Conservation (phyloP, 176 grass and related monocot species). For the Triticum timopheevii region DNA sequence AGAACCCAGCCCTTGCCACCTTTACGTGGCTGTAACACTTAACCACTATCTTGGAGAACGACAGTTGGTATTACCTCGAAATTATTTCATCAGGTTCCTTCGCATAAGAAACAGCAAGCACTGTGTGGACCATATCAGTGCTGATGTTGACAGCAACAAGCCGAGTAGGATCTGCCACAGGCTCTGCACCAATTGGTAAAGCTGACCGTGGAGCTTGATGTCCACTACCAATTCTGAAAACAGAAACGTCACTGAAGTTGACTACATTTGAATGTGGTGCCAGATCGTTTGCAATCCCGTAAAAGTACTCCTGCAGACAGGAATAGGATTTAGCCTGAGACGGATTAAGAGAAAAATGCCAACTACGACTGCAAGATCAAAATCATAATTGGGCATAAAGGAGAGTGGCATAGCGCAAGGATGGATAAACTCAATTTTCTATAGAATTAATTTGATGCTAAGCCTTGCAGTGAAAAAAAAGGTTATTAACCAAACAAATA, state of each 20-base stretch:
- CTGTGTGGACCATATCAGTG: conserved; percentile 85
- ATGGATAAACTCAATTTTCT: no score
- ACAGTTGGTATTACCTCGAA: conserved; percentile 60
- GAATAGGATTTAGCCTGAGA: background rate
- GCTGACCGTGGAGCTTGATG: conserved; percentile 93
- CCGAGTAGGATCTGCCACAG: conserved; percentile 80
- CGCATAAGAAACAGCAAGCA: conserved; percentile 86
- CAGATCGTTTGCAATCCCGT: conserved; percentile 86
- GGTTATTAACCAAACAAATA: background rate
- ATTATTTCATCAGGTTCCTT: conserved; percentile 93
- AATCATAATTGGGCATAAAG: background rate
- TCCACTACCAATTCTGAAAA: conserved; percentile 84
- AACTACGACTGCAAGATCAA: background rate
- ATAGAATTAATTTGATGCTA: no score
- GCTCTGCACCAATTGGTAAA: conserved; percentile 85
- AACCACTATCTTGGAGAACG: background rate
- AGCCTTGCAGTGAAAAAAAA: no score
- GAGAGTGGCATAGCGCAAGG: background rate
- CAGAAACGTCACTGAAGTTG: conserved; percentile 82
- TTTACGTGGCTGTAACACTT: background rate
- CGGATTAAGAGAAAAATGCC: background rate
- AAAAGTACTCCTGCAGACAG: conserved; percentile 86
- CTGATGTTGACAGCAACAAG: conserved; percentile 78
- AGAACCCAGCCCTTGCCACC: background rate
- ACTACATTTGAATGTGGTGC: conserved; percentile 94